Evolutionary conservation across 2,329 filamentous ascomycete genomes (phyloP).

Genomic region (Aspergillus oerlinghausenensis): DNA sequence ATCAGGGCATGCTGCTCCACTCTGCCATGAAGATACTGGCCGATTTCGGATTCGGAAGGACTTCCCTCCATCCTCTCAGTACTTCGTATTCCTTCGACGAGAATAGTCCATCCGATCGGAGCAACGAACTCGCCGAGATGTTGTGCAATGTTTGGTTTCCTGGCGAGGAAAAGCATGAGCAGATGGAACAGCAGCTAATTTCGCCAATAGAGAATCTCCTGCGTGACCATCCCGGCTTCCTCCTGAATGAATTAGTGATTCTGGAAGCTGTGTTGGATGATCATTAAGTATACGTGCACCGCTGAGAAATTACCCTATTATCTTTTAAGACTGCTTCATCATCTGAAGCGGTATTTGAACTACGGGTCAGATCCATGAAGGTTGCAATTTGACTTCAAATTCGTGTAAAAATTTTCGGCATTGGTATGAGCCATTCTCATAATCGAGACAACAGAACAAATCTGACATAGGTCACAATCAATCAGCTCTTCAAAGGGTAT

Average conservation of each 20-base stretch:
- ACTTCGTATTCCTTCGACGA: neutral
- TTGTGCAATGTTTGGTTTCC: neutral
- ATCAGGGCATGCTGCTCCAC: slow-evolving; percentile 4
- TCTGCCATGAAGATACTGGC: neutral
- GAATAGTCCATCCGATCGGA: neutral
- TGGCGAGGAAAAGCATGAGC: neutral
- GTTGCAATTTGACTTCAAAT: neutral
- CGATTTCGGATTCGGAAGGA: neutral
- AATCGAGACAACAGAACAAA: neutral
- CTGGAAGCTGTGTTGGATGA: neutral
- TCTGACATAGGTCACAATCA: neutral
- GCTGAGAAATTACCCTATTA: no score
- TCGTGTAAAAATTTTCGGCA: no score
- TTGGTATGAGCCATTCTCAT: neutral
- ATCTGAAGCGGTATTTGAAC: no score
- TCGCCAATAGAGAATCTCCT: neutral
- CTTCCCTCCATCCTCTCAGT: neutral
- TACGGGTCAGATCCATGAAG: neutral
- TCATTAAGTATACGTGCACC: no score
- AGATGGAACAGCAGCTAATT: neutral
- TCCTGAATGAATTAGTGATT: neutral
- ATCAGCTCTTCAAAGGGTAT: neutral
- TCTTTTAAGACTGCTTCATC: no score
- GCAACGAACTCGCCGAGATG: neutral
- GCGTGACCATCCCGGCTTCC: neutral